Percentiles rank a stretch among this genome's conserved stretches.
These are phyloP conservation scores for Pueraria montana DNA, from an alignment of 306 rosid species.

Conservation along the genomic window DNA sequence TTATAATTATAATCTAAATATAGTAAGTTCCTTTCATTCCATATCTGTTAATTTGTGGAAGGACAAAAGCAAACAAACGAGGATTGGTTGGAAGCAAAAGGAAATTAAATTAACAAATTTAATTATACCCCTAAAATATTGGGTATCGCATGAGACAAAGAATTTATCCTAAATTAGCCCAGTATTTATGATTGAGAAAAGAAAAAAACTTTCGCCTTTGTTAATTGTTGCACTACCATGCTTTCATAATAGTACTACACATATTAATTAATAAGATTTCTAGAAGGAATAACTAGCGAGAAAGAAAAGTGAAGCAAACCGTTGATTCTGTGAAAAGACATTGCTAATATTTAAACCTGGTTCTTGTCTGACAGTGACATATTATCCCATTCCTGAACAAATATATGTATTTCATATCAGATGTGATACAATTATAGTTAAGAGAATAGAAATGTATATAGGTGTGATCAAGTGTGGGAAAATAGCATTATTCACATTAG, in stretches of 20 bases:
- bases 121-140: background rate
- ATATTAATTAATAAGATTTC: conserved; percentile 19
- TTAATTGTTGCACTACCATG: background rate
- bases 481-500: background rate
- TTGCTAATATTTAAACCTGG: conserved; percentile 17
- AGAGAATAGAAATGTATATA: background rate
- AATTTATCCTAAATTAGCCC: conserved; percentile 44
- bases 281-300: conserved; percentile 6
- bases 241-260: background rate
- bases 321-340: conserved; percentile 45
- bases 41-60: background rate
- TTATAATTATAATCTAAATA: background rate
- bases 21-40: background rate
- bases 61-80: background rate
- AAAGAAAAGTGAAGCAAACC: conserved; percentile 33
- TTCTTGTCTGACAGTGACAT: conserved; percentile 35
- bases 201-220: background rate
- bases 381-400: conserved; percentile 28
- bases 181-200: conserved; percentile 9
- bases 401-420: background rate
- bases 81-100: conserved; percentile 21
- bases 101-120: conserved; percentile 9
- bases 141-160: conserved; percentile 52
- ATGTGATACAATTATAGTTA: background rate
- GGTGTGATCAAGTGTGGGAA: background rate